A percentile compares a stretch with the other conserved stretches of the same genome.
Conservation (phyloP, 495 filamentous ascomycete species). For the Lepidopterella palustris region DNA sequence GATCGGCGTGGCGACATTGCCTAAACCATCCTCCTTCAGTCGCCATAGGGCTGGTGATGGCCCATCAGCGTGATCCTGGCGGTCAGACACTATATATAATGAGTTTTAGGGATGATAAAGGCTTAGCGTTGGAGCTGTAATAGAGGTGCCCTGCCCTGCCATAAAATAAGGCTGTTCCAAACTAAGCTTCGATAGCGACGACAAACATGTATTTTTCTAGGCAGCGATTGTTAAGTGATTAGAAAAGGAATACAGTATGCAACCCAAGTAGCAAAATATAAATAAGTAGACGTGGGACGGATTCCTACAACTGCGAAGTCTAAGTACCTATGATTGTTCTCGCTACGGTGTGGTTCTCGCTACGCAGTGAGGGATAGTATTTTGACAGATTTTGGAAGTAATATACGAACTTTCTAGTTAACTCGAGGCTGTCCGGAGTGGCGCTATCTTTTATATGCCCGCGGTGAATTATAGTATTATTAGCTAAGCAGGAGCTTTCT, state of each 20-base stretch:
- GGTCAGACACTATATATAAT: constrained; percentile 5
- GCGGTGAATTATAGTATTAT: too few relatives aligned
- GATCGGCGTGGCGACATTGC: constrained; percentile 7
- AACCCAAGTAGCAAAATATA: constrained; percentile 11
- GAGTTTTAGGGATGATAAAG: constrained; percentile 1
- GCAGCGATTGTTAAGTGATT: not conserved
- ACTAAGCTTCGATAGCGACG: constrained; percentile 2
- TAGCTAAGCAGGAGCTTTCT: too few relatives aligned
- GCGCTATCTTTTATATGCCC: too few relatives aligned
- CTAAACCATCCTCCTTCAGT: constrained; percentile 4
- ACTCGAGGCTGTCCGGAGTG: too few relatives aligned
- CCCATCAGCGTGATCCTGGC: constrained; percentile 7
- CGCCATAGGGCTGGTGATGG: constrained; percentile 5
- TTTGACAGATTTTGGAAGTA: not conserved
- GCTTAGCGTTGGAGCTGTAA: not conserved
- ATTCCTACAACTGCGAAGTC: constrained; percentile 6
- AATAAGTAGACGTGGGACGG: constrained; percentile 7
- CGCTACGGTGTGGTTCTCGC: constrained; percentile 15
- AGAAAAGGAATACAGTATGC: not conserved
- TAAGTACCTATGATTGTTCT: constrained; percentile 14
- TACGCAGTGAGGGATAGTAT: constrained; percentile 13
- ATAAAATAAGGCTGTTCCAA: not conserved
- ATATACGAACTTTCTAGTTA: not conserved
- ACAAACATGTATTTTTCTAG: constrained; percentile 9
- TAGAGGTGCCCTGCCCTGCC: not conserved